Evolutionary conservation across 306 rosid species (phyloP), one percentile per base, ranked within the genome.

Genomic region (Spatholobus suberectus): DNA sequence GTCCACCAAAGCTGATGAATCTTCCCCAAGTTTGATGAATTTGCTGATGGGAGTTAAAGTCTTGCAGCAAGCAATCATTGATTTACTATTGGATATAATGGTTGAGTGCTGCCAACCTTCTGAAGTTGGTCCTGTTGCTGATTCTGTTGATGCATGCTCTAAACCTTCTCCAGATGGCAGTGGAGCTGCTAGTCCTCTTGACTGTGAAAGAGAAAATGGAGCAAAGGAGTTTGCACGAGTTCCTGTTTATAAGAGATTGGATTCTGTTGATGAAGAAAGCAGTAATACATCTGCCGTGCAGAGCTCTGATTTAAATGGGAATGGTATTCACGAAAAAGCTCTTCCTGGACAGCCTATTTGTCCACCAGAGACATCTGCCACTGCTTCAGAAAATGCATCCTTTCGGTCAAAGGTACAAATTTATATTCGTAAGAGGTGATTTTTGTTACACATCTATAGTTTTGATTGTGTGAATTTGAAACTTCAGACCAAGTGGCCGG

Each of bases 1-100:
- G 90, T 86, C 86, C 84, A 57, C 82, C 65, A 90, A 91, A 90
- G 72, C 83, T 15, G 97, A 92, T 77, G 98, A 94, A 82, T 90
- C 99, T 54, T 94, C 97, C 71, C 98, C 99, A 47, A 94, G 99
- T 91, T 89, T 96, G 90, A 94, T 96, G 97, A 96, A 92, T 89
- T 89, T 96, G 88, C 90, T 96, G 67, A 96, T 96, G 99, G 99
- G 99, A 84, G 99, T 96, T 68, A 94, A 92, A 86, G 99, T 96
- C 47, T 84, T 96, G 84, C 99, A 96, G 91, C 98, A 92, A 85
- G 99, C 98, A 57, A 92, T 96, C 86, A 88, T 96, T 87, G 99
- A 96, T 87, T 91, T 96, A 80, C 95, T 96, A 78, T 82, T 96
- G 87, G 99, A 96, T 91, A 96, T 94, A 89, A 96, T 96, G 99